Evolutionary conservation across 2,329 filamentous ascomycete species (phyloP), one percentile per base, ranked within the genome.

Genomic region (Pseudonectria buxi): DNA sequence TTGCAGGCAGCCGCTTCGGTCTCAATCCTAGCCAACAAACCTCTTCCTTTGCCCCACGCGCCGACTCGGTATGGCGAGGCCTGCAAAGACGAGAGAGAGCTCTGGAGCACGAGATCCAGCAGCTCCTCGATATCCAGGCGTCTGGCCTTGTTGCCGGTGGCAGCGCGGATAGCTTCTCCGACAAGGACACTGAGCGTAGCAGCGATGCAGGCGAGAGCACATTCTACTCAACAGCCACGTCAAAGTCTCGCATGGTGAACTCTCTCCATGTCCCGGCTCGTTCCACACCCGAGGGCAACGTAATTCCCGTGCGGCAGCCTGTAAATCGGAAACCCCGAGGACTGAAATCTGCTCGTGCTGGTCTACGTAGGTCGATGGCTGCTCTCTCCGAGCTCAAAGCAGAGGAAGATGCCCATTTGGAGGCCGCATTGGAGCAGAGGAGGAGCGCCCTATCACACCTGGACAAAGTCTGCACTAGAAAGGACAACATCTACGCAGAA

Each of bases 371-470:
- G 32, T 71, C 75, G 32, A 83, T 89, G 56, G 64, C 69, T 3
- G 74, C 78, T 35, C 62, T 89, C 5, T 76, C 75, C 0, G 69
- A 71, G 7, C 62, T 89, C 16, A 86, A 86, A 53, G 65, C 66
- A 4, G 81, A 87, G 38, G 82, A 88, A 59, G 66, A 78, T n/a
- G 65, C 69, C 0, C 65, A 78, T 15, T 61, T 87, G 1, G 68
- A 72, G 3, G 61, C 66, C 2, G 75, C 81, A 3, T 56, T 84
- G 25, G 61, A 64, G 4, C 65, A 74, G 36, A 69, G 81, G 11
- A 72, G 76, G 39, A 61, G 66, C 4, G 77, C 76, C 1, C 61
- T 87, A 0, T 62, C 68, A 2, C 74, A 74, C 46, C 66, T 86
- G 5, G 69, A 74, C 7, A 64, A 58, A 47, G 63, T 81, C 32